A percentile compares a stretch with the other conserved stretches of the same genome.
phyloP scores from a whole-genome alignment of 441 rosid species.

The Biscutella laevigata region DNA sequence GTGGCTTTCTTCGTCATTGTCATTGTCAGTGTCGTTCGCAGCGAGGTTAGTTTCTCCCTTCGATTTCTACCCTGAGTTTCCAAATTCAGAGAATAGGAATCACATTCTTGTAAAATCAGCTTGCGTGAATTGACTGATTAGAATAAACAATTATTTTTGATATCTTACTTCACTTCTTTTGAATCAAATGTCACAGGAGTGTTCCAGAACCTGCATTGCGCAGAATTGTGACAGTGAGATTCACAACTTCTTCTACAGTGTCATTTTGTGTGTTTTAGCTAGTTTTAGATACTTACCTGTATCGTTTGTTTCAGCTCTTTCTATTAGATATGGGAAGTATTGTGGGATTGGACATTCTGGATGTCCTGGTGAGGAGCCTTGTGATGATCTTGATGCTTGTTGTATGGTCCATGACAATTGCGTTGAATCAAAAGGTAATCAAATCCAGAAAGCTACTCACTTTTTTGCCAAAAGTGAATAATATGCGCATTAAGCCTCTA shows the following conservation, averaged over 20 bases:
- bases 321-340: constrained; percentile 77
- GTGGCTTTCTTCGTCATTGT: constrained; percentile 23
- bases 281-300: background rate
- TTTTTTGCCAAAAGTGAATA: no score
- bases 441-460: no score
- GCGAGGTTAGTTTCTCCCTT: constrained; percentile 33
- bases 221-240: constrained; percentile 67
- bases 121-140: background rate
- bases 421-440: constrained; percentile 60
- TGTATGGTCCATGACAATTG: constrained; percentile 82
- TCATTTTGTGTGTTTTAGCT: background rate
- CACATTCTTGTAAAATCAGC: background rate
- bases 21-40: constrained; percentile 34
- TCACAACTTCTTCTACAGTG: background rate
- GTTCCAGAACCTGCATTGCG: constrained; percentile 60
- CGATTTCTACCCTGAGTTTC: background rate
- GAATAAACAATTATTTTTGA: no score
- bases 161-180: background rate
- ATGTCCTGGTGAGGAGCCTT: constrained; percentile 86
- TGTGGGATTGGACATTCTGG: constrained; percentile 89
- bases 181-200: constrained; percentile 33
- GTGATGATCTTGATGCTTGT: constrained; percentile 89
- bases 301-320: constrained; percentile 26
- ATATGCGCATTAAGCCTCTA: no score
- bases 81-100: background rate